Evolutionary conservation across 345 rosid species (phyloP).

Genomic region (Linum tenue): DNA sequence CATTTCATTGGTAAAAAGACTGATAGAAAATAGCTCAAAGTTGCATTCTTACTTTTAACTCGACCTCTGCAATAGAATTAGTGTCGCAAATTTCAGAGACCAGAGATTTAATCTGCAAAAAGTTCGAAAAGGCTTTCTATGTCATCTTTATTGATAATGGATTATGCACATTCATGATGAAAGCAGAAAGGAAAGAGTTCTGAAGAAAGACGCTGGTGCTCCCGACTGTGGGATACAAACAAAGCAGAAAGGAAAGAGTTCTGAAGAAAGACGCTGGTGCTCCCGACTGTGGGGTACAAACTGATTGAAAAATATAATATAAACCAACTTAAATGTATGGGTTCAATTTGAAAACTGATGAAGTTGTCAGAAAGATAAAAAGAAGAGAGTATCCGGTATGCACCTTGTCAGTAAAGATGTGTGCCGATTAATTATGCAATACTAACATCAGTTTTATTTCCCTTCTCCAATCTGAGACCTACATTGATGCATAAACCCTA

Average conservation of each 20-base stretch:
- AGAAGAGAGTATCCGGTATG: no score
- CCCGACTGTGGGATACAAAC: neutral
- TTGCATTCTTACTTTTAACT: slow-evolving; percentile 53
- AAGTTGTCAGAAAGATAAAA: no score
- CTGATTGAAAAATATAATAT: no score
- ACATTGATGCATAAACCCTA: no score
- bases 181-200: neutral
- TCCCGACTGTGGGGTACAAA: neutral
- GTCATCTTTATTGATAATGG: slow-evolving; percentile 2
- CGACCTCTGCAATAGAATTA: slow-evolving; percentile 64
- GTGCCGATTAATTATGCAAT: no score
- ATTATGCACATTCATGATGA: neutral
- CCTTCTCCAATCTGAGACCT: no score
- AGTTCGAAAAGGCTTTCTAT: neutral
- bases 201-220: neutral
- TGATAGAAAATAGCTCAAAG: slow-evolving; percentile 12
- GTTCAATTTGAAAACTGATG: no score
- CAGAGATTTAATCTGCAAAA: slow-evolving; percentile 60
- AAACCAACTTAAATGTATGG: no score
- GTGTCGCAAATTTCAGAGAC: slow-evolving; percentile 55
- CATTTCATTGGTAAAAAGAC: slow-evolving; percentile 24
- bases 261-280: neutral
- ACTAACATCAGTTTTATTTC: no score
- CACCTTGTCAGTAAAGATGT: slow-evolving; percentile 26
- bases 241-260: neutral